Evolutionary conservation across 2,329 filamentous ascomycete genomes (phyloP), one percentile per base, ranked within the genome.

Genomic region (Alternaria gansuensis): DNA sequence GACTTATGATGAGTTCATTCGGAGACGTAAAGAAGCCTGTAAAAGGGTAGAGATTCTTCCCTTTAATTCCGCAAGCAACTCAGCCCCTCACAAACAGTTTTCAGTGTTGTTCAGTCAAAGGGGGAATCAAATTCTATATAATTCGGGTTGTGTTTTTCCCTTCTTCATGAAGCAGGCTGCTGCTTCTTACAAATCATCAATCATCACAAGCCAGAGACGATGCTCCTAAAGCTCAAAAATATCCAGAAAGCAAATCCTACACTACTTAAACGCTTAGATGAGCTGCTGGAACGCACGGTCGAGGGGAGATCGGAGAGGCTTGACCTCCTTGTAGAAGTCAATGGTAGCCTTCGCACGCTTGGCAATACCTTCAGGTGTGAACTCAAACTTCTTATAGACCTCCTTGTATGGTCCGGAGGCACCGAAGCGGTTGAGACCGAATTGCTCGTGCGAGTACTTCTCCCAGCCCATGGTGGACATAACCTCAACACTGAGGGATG

Each of bases 331-430:
- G 90, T 93, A 99, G 88, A 97, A 99, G 79, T 98, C 88, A 75
- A 98, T 84, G 66, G 95, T 99, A 71, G 90, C 90, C 65, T 92
- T 81, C 62, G 94, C 95, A 74, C 95, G 93, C 90, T 98, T 97
- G 83, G 91, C 85, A 79, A 99, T 91, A 68, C 95, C 95, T 82
- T 97, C 94, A 53, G 95, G 91, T 49, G 94, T 99, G 85, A 99
- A 98, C 82, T 98, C 95, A 83, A 99, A 99, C 88, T 97, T 98
- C 91, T 91, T 90, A 87, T 99, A 99, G 62, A 99, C 93, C 75
- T 98, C 90, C 89, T 94, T 94, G 86, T 98, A 98, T 69, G 94
- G 90, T 75, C 94, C 95, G 56, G 92, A 96, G 70, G 94, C 94
- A 88, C 95, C 95, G 82, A 99, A 99, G 79, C 95, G 88, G 90